Conservation (phyloP, 352 stramenopile species). For the Pythium scleroteichum region DNA sequence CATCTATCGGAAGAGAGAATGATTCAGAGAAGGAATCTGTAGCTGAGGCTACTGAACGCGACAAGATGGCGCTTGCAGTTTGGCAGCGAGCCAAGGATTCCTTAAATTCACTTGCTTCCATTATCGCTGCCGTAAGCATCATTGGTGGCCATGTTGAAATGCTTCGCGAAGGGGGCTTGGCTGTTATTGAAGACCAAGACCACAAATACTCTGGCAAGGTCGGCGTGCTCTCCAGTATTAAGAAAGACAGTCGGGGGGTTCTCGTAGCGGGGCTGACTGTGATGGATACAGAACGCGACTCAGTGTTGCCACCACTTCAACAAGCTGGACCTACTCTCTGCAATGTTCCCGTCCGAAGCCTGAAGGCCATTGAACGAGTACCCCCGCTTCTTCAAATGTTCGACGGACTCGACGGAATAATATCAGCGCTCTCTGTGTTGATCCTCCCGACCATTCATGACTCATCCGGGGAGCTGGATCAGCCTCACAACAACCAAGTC, state of each 20-base stretch:
- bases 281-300: conserved; percentile 7
- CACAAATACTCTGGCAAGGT: conserved; percentile 40
- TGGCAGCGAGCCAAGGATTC: conserved; percentile 82
- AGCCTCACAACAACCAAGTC: conserved; percentile 66
- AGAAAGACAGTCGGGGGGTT: conserved; percentile 28
- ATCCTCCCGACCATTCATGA: conserved; percentile 38
- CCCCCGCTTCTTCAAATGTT: conserved; percentile 80
- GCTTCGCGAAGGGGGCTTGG: conserved; percentile 63
- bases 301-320: conserved; percentile 17
- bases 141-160: conserved; percentile 72
- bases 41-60: conserved; percentile 27
- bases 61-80: conserved; percentile 67
- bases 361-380: conserved; percentile 73
- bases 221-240: conserved; percentile 40
- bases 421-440: conserved; percentile 54
- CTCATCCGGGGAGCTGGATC: conserved; percentile 48
- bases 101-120: conserved; percentile 48
- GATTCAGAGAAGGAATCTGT: conserved; percentile 21
- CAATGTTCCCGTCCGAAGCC: conserved; percentile 44
- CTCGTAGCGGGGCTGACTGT: conserved; percentile 26
- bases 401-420: conserved; percentile 56
- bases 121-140: conserved; percentile 71
- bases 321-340: conserved; percentile 1
- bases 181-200: conserved; percentile 54
- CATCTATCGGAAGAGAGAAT: conserved; percentile 14